phyloP scores from a whole-genome alignment of 1,139 yeast species.

The Lodderomyces orthopsilosis region DNA sequence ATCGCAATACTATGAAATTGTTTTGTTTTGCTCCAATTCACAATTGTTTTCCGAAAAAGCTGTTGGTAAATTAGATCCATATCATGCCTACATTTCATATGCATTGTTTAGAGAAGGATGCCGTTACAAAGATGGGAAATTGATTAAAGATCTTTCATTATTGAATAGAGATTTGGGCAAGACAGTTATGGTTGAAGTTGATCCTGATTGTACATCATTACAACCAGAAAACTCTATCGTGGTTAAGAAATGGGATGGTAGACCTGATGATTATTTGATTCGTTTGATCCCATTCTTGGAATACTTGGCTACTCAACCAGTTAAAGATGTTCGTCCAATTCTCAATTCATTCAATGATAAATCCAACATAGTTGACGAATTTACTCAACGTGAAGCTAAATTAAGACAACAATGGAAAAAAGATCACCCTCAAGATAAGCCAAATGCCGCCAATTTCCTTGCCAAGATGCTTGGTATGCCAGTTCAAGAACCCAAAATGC shows the following conservation, averaged over 20 bases:
- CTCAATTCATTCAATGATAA: conserved; percentile 65
- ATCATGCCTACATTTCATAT: conserved; percentile 83
- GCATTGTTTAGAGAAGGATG: conserved; percentile 91
- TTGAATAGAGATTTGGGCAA: conserved; percentile 88
- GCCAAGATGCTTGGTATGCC: conserved; percentile 64
- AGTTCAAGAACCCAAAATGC: conserved; percentile 72
- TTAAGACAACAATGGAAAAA: conserved; percentile 66
- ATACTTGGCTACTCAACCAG: conserved; percentile 88
- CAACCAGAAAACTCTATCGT: conserved; percentile 94
- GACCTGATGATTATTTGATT: conserved; percentile 73
- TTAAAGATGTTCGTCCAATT: conserved; percentile 87
- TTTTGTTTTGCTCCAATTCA: conserved; percentile 80
- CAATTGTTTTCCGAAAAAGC: conserved; percentile 84
- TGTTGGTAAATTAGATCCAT: conserved; percentile 87
- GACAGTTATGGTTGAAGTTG: conserved; percentile 76
- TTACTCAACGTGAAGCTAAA: conserved; percentile 68
- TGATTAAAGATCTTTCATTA: conserved; percentile 80
- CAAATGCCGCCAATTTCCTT: conserved; percentile 51
- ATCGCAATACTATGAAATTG: conserved; percentile 94
- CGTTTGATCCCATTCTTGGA: conserved; percentile 88
- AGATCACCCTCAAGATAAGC: conserved; percentile 55
- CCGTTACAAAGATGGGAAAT: conserved; percentile 82
- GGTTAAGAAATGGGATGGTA: conserved; percentile 83
- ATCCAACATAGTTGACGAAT: conserved; percentile 68
- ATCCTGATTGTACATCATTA: conserved; percentile 66